Evolutionary conservation across 768 basidiomycete species (phyloP).

Genomic region (Tephrocybe sp.): DNA sequence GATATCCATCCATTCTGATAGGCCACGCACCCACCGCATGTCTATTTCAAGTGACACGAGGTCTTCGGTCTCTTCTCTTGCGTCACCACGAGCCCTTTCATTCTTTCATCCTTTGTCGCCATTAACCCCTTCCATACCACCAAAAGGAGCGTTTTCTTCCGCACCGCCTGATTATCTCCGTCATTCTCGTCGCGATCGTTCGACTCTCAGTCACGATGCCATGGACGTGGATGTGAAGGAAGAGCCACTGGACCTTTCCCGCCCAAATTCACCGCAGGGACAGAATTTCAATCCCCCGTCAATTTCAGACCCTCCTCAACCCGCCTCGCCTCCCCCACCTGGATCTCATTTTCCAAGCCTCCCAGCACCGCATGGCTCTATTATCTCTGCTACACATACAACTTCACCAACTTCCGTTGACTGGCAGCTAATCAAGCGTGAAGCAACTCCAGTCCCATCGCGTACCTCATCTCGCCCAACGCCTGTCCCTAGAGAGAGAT

Average conservation of each 20-base stretch:
- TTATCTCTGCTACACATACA: background rate
- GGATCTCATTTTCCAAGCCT: no score
- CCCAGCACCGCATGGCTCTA: background rate
- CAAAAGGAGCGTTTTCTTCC: background rate
- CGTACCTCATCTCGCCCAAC: background rate
- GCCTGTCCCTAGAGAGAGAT: background rate
- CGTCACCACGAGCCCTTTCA: background rate
- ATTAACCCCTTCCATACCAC: background rate
- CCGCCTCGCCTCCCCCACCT: no score
- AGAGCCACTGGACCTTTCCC: no score
- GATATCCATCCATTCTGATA: background rate
- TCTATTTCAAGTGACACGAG: background rate
- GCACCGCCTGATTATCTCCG: background rate
- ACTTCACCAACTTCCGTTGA: background rate
- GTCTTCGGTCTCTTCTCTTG: background rate
- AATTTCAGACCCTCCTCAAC: no score
- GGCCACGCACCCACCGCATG: background rate
- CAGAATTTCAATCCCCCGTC: no score
- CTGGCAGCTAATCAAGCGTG: background rate
- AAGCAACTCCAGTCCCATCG: background rate
- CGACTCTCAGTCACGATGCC: background rate
- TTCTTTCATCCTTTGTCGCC: conserved; percentile 2
- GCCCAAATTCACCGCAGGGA: no score
- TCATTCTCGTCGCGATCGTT: background rate
- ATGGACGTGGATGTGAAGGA: background rate